A percentile compares a stretch with the other conserved stretches of the same genome.
phyloP scores from a whole-genome alignment of 306 rosid species.

The Crotalaria pallida region DNA sequence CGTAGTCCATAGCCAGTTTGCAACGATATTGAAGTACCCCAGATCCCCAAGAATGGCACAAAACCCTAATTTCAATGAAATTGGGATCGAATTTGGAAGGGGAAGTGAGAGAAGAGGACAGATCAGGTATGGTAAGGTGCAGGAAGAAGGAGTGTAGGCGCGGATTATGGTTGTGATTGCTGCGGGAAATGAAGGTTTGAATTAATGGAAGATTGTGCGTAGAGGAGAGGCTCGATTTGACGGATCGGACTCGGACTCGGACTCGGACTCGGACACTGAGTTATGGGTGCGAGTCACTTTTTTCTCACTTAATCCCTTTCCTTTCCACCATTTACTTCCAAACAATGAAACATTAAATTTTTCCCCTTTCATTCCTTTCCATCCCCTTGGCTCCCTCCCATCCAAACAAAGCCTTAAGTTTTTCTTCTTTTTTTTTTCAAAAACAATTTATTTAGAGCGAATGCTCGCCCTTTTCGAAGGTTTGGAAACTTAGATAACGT shows the following conservation, averaged over 20 bases:
- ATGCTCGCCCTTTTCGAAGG: no score
- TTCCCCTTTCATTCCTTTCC: background rate
- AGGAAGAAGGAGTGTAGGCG: background rate
- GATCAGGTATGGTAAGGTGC: background rate
- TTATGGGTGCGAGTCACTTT: slow-evolving; percentile 7
- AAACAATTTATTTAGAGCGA: no score
- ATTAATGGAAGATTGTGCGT: background rate
- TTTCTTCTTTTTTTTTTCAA: no score
- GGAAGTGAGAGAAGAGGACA: background rate
- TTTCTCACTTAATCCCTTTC: no score
- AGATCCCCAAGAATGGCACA: background rate
- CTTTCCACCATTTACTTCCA: no score
- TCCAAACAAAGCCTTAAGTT: no score
- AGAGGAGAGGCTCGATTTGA: background rate
- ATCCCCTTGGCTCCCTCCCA: no score
- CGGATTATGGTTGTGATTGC: background rate
- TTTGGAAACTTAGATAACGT: no score
- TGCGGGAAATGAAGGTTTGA: background rate
- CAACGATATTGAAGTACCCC: background rate
- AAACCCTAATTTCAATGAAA: background rate
- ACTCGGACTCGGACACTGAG: slow-evolving; percentile 24
- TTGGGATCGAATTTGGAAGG: background rate
- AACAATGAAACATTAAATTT: no score
- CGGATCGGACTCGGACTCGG: slow-evolving; percentile 26
- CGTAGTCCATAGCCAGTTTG: slow-evolving; percentile 89